Evolutionary conservation across 2,329 filamentous ascomycete genomes (phyloP), one percentile per base, ranked within the genome.

Genomic region (Beauveria rudraprayagi): DNA sequence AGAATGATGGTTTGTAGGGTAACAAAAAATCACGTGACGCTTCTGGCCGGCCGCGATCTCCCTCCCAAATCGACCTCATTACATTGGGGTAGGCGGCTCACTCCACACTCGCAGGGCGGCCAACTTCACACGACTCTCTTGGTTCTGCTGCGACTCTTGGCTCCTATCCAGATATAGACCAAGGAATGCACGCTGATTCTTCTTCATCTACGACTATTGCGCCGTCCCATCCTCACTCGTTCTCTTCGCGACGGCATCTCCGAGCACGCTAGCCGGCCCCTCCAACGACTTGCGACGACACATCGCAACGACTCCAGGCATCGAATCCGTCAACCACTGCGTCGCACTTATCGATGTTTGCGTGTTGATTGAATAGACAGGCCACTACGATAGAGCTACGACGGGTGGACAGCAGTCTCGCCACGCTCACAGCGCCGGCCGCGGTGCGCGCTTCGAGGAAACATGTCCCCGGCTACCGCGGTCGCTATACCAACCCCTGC

Each of bases 381-480:
- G n/a, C 48, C 8, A 17, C 30, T 46, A 44, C 11, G 28, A 53
- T 40, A 53, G 55, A 37, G 64, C 53, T 63, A 41, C 50, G 47
- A 62, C 60, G 52, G 54, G 60, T 51, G 64, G 62, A 46, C 34
- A 48, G 34, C 43, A 24, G 14, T n/a, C n/a, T 28, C 34, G 28
- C 30, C 44, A 59, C 55, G 26, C 56, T 44, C 40, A 61, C 51
- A 60, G 58, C 46, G 61, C 54, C 47, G 61, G 50, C 60, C 43
- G 53, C 60, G 53, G 57, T 55, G 63, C 66, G 66, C 63, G 67
- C 65, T 66, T 66, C 70, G 60, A 65, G 63, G 52, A 70, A 71
- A 69, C 66, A 85, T 85, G 83, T 81, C 81, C 70, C 81, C 83
- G 64, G 78, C 81, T 69, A 80, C 81, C 69, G 77, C 80, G 63